These are phyloP conservation scores for Tetracladium marchalianum DNA, from an alignment of 495 filamentous ascomycete species.

Conservation along the genomic window DNA sequence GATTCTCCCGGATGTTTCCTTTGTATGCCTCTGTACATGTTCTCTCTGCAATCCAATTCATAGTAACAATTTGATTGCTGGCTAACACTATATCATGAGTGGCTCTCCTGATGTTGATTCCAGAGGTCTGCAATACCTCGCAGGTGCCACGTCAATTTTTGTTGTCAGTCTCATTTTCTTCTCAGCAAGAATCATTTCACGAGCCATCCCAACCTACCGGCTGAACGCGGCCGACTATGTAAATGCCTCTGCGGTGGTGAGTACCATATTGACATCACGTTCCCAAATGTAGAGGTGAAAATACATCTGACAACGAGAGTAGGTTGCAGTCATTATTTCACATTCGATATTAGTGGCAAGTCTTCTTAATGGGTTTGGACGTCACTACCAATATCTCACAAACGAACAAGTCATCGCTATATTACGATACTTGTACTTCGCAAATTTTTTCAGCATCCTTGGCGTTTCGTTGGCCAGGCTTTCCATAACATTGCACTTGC, in stretches of 20 bases:
- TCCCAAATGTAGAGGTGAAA: too few species aligned
- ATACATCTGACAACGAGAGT: too few species aligned
- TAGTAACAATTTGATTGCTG: too few species aligned
- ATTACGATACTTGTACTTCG: neutral
- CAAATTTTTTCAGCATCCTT: too few species aligned
- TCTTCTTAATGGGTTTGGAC: neutral
- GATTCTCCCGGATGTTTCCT: too few species aligned
- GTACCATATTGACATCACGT: neutral
- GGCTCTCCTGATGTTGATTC: neutral
- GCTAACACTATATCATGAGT: too few species aligned
- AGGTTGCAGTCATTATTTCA: neutral
- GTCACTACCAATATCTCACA: neutral
- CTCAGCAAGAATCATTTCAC: neutral
- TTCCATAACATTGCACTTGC: neutral
- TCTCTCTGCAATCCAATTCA: too few species aligned
- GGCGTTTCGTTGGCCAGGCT: neutral
- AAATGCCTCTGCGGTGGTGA: neutral
- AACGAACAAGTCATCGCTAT: neutral
- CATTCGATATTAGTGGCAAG: neutral
- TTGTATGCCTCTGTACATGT: too few species aligned
- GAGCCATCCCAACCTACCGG: neutral
- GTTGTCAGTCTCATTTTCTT: neutral
- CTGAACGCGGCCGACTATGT: neutral
- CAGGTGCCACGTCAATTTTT: neutral
- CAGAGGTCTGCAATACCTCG: neutral